Percentiles rank a stretch among this genome's conserved stretches.
These are phyloP conservation scores for Klebsormidium nitens DNA, from an alignment of 139 green algal genomes.

Conservation along the genomic window DNA sequence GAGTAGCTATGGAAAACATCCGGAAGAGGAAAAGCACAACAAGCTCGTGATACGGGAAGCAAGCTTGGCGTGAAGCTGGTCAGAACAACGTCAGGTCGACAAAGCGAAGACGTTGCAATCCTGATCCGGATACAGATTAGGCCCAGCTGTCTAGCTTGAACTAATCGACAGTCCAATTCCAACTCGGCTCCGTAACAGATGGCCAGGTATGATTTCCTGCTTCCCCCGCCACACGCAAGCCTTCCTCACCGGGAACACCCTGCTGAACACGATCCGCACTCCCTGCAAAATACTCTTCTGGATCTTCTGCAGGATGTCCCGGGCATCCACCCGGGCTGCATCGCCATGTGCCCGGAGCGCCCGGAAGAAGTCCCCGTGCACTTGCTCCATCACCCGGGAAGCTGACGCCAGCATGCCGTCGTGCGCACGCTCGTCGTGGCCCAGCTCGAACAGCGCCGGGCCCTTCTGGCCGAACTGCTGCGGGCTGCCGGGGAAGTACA, in stretches of 20 bases:
- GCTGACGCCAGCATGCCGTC: slow-evolving; percentile 51
- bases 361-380: slow-evolving; percentile 26
- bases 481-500: slow-evolving; percentile 75
- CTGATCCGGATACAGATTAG: too few relatives aligned
- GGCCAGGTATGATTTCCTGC: too few relatives aligned
- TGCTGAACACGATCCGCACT: slow-evolving; percentile 65
- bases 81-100: too few relatives aligned
- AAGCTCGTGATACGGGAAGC: too few relatives aligned
- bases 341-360: background rate
- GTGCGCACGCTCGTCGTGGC: slow-evolving; percentile 55
- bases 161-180: too few relatives aligned
- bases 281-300: slow-evolving; percentile 48
- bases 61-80: too few relatives aligned
- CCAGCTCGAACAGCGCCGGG: slow-evolving; percentile 53
- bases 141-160: too few relatives aligned
- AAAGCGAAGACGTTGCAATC: too few relatives aligned
- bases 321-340: slow-evolving; percentile 9
- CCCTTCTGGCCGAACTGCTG: slow-evolving; percentile 21
- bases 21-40: too few relatives aligned
- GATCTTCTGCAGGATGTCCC: slow-evolving; percentile 35
- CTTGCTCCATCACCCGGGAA: slow-evolving; percentile 33
- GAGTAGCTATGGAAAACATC: too few relatives aligned
- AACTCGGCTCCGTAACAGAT: too few relatives aligned
- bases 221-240: too few relatives aligned
- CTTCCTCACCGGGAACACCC: slow-evolving; percentile 59